These are phyloP conservation scores for Otatea glauca DNA, from an alignment of 176 grass and related monocot species.

Conservation along the genomic window DNA sequence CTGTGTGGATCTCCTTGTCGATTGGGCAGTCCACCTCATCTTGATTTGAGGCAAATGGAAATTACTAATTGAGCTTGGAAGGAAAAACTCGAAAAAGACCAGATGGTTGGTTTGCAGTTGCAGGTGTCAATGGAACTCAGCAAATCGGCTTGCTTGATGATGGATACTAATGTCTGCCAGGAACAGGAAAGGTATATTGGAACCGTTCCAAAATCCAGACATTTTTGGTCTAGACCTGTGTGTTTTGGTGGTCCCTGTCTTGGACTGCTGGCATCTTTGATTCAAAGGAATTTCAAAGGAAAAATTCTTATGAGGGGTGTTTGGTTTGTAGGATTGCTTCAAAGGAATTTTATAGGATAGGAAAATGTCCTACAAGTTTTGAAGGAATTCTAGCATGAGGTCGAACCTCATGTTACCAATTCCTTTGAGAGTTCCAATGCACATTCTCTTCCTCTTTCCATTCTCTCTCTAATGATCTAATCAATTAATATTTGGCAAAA, in stretches of 20 bases:
- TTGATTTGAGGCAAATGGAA: constrained; percentile 12
- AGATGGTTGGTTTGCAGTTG: background rate
- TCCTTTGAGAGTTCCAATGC: no score
- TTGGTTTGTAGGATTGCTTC: no score
- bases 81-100: background rate
- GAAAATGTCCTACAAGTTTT: no score
- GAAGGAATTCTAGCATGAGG: no score
- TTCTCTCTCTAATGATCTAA: no score
- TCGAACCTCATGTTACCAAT: no score
- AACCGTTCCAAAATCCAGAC: background rate
- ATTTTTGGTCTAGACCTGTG: background rate
- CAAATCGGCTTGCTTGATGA: constrained; percentile 10
- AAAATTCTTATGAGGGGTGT: no score
- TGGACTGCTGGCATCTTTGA: background rate
- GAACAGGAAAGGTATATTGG: constrained; percentile 10
- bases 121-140: background rate
- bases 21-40: background rate
- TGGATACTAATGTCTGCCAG: background rate
- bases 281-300: no score
- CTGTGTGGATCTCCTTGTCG: background rate
- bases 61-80: constrained; percentile 1
- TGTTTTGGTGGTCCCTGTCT: background rate
- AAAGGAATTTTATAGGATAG: no score
- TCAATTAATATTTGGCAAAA: no score
- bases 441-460: no score